These are phyloP conservation scores for Vitellaria paradoxa DNA, from an alignment of 179 eudicot genomes.

Conservation along the genomic window DNA sequence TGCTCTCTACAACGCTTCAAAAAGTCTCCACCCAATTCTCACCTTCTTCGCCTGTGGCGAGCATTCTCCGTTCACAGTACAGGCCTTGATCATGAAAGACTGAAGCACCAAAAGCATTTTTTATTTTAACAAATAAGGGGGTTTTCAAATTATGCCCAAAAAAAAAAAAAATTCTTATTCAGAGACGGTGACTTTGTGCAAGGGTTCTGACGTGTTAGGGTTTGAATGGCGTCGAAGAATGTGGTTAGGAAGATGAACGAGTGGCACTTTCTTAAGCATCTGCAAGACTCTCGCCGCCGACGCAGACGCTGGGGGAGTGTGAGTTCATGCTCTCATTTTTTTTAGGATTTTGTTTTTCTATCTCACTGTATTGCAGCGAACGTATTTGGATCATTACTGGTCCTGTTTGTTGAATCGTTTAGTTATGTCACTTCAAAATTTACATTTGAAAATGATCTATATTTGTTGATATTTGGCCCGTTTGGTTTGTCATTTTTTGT, in stretches of 20 bases:
- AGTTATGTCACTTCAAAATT: not conserved
- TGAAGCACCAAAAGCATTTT: too few relatives aligned
- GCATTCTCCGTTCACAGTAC: too few relatives aligned
- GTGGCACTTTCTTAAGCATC: conserved; percentile 45
- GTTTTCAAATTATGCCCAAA: too few relatives aligned
- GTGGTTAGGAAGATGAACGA: conserved; percentile 49
- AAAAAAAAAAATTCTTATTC: too few relatives aligned
- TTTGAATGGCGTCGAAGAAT: conserved; percentile 80
- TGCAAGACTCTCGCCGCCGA: conserved; percentile 85
- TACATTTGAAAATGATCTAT: too few relatives aligned
- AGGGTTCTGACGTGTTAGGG: conserved; percentile 21
- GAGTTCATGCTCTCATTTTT: conserved; percentile 24
- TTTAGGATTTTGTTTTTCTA: not conserved
- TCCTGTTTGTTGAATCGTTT: not conserved
- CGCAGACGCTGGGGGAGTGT: conserved; percentile 92
- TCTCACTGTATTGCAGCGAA: not conserved
- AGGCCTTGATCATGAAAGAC: too few relatives aligned
- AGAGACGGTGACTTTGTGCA: conserved; percentile 12
- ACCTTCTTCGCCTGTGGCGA: too few relatives aligned
- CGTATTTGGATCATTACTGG: not conserved
- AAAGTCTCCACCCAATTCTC: too few relatives aligned
- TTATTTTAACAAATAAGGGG: too few relatives aligned
- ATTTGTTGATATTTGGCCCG: too few relatives aligned
- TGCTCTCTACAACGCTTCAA: too few relatives aligned
- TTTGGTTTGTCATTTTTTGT: too few relatives aligned